Conservation (phyloP, 2,329 filamentous ascomycete species). For the Calonectria naviculata region DNA sequence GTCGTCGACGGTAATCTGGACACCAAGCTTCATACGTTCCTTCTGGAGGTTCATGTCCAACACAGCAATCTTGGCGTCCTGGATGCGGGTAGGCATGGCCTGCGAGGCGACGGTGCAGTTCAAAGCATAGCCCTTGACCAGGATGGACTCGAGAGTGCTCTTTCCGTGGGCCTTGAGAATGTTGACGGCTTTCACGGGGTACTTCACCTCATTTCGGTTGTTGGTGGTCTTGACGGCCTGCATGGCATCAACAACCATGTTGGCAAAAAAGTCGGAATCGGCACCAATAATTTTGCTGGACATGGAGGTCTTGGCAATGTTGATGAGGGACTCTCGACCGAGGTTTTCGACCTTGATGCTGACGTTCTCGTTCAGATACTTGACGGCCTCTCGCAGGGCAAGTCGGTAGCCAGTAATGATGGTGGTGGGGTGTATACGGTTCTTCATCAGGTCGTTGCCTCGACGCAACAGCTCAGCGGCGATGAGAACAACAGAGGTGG, state of each 20-base stretch:
- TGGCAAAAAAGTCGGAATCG: conserved; percentile 96
- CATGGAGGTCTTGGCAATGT: conserved; percentile 99
- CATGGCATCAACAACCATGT: conserved; percentile 97
- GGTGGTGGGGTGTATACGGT: conserved; percentile 99
- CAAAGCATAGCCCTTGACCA: conserved; percentile 96
- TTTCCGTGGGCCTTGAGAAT: conserved; percentile 99
- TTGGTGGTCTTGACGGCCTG: conserved; percentile 93
- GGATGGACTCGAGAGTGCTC: conserved; percentile 85
- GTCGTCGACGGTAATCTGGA: conserved; percentile 98
- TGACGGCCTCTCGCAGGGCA: conserved; percentile 93
- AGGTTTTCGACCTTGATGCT: conserved; percentile 94
- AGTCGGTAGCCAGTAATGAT: conserved; percentile 99
- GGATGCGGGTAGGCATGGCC: conserved; percentile 93
- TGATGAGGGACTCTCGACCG: conserved; percentile 89
- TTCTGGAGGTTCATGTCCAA: conserved; percentile 99
- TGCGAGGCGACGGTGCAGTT: conserved; percentile 99
- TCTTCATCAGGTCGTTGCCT: conserved; percentile 99
- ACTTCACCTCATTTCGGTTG: conserved; percentile 90
- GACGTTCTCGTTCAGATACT: conserved; percentile 99
- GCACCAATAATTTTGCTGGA: conserved; percentile 98
- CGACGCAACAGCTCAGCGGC: conserved; percentile 93
- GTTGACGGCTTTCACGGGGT: conserved; percentile 99
- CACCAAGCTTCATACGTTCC: conserved; percentile 98
- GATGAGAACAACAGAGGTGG: conserved; percentile 97
- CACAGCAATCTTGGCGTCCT: conserved; percentile 95